Evolutionary conservation across 2,329 filamentous ascomycete species (phyloP).

Genomic region (Neobulgaria alba): DNA sequence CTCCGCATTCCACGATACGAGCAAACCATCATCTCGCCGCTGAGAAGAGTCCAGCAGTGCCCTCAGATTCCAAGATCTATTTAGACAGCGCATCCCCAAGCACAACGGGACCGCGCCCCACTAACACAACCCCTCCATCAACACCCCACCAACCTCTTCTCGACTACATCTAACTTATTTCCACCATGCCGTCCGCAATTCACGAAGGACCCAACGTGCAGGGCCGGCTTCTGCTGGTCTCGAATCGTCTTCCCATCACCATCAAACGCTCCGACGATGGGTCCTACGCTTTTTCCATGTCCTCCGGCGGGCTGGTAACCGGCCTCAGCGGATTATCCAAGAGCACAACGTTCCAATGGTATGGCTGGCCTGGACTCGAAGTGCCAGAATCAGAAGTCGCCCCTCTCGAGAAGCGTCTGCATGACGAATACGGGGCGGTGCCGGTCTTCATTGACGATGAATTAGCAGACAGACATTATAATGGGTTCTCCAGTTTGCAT

Average conservation of each 20-base stretch:
- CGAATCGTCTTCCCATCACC: slow-evolving; percentile 91
- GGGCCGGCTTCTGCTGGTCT: slow-evolving; percentile 66
- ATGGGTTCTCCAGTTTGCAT: slow-evolving; percentile 87
- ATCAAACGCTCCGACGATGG: slow-evolving; percentile 91
- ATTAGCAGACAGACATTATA: slow-evolving; percentile 91
- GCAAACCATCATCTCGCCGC: background rate
- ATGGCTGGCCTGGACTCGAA: slow-evolving; percentile 93
- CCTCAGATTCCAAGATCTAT: background rate
- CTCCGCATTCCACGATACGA: background rate
- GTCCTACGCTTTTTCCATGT: slow-evolving; percentile 91
- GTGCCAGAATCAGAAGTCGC: slow-evolving; percentile 76
- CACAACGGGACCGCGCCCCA: background rate
- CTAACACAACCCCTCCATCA: slow-evolving; percentile 2
- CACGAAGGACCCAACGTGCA: slow-evolving; percentile 18
- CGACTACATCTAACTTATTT: background rate
- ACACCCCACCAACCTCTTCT: slow-evolving; percentile 3
- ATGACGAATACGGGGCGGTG: slow-evolving; percentile 80
- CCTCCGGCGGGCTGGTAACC: slow-evolving; percentile 89
- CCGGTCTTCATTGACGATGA: slow-evolving; percentile 93
- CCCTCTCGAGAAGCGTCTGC: slow-evolving; percentile 66
- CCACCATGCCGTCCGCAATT: slow-evolving; percentile 20
- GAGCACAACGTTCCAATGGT: slow-evolving; percentile 94
- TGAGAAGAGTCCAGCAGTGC: background rate
- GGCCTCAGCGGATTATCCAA: slow-evolving; percentile 87
- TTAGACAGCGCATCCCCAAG: background rate